Conservation (phyloP, 2,329 filamentous ascomycete genomes). For the Fusarium compactum region DNA sequence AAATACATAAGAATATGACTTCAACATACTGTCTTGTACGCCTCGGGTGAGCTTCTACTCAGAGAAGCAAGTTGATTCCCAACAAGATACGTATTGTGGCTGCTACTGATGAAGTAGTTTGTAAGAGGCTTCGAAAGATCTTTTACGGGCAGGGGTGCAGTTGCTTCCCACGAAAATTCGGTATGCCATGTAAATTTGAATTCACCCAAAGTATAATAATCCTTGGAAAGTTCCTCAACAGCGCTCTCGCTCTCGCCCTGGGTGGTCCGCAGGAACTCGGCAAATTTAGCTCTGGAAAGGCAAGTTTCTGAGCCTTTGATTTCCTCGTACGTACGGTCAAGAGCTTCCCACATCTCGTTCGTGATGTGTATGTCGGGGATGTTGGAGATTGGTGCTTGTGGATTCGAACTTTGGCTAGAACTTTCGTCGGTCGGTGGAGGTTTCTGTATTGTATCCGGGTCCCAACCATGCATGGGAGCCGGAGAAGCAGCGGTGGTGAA, state of each 20-base stretch:
- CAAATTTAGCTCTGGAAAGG: conserved; percentile 56
- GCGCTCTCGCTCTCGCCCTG: conserved; percentile 59
- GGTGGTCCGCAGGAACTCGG: conserved; percentile 61
- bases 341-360: conserved; percentile 61
- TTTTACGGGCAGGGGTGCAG: conserved; percentile 59
- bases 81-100: conserved; percentile 92
- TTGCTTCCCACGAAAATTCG: conserved; percentile 58
- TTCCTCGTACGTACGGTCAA: conserved; percentile 62
- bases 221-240: conserved; percentile 51
- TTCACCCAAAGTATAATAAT: conserved; percentile 60
- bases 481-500: conserved; percentile 50
- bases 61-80: conserved; percentile 84
- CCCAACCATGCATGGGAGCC: conserved; percentile 43
- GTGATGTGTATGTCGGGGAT: conserved; percentile 58
- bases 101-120: conserved; percentile 94
- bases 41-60: conserved; percentile 75
- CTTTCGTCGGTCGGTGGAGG: conserved; percentile 37
- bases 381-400: conserved; percentile 40
- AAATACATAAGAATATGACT: not conserved
- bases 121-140: conserved; percentile 78
- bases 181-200: conserved; percentile 64
- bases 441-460: conserved; percentile 36
- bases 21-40: conserved; percentile 78
- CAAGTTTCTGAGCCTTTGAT: conserved; percentile 53
- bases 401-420: conserved; percentile 44